Evolutionary conservation across 202 grass and related monocot genomes (phyloP).

Genomic region (Panicum virgatum): DNA sequence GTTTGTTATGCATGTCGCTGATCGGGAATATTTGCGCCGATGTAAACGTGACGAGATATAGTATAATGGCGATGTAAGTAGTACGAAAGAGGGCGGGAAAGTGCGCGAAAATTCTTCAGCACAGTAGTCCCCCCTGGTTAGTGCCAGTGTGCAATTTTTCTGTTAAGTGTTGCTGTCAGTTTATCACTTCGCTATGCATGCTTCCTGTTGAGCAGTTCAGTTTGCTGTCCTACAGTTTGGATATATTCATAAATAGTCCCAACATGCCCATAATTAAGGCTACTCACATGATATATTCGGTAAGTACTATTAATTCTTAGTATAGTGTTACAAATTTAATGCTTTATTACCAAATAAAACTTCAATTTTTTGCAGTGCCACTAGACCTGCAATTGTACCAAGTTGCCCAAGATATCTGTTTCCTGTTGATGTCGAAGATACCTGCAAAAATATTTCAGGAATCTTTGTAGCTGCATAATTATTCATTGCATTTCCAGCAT

Average conservation of each 20-base stretch:
- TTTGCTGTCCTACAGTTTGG: conserved; percentile 19
- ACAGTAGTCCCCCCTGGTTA: background rate
- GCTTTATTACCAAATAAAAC: background rate
- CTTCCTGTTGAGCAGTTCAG: conserved; percentile 11
- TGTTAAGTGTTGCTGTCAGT: conserved; percentile 35
- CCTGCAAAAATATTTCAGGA: conserved; percentile 41
- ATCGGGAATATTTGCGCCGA: conserved; percentile 41
- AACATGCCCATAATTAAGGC: background rate
- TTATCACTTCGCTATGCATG: conserved; percentile 23
- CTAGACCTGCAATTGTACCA: conserved; percentile 25
- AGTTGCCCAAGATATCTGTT: conserved; percentile 21
- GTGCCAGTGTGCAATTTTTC: conserved; percentile 1
- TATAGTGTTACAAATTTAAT: background rate
- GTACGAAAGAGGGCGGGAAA: conserved; percentile 15
- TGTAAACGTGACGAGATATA: conserved; percentile 40
- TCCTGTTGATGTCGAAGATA: background rate
- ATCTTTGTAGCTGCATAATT: conserved; percentile 30
- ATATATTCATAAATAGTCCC: conserved; percentile 17
- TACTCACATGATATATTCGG: background rate
- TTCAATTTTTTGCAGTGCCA: background rate
- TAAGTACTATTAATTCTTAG: background rate
- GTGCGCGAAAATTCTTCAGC: conserved; percentile 33
- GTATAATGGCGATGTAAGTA: conserved; percentile 30
- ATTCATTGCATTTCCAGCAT: background rate
- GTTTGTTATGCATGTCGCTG: conserved; percentile 43